These are phyloP conservation scores for Termitomyces sp. DNA, from an alignment of 768 basidiomycete species.

Conservation along the genomic window DNA sequence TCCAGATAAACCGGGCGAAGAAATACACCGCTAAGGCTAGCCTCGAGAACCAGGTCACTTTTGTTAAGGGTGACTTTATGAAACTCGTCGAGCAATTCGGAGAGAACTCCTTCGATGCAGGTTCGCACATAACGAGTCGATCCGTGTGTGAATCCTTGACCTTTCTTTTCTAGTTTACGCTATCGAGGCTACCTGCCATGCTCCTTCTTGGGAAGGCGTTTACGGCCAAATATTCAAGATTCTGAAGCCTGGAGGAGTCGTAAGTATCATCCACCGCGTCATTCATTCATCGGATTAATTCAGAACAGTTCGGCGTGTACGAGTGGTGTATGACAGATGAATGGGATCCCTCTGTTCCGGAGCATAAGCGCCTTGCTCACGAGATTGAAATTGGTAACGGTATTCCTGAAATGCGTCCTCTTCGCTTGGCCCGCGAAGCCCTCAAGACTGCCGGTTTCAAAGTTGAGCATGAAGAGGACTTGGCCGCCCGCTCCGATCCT, in stretches of 20 bases:
- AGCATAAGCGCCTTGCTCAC: slow-evolving; percentile 89
- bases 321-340: slow-evolving; percentile 99
- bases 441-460: slow-evolving; percentile 80
- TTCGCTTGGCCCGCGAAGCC: slow-evolving; percentile 66
- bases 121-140: slow-evolving; percentile 33
- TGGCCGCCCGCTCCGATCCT: slow-evolving; percentile 75
- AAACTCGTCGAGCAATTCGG: slow-evolving; percentile 89
- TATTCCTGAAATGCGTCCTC: slow-evolving; percentile 93
- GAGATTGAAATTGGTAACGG: slow-evolving; percentile 93
- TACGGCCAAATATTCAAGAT: slow-evolving; percentile 92
- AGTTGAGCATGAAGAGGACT: slow-evolving; percentile 88
- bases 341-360: slow-evolving; percentile 82
- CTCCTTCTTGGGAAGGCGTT: slow-evolving; percentile 92
- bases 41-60: slow-evolving; percentile 71
- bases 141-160: neutral
- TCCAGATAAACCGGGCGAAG: slow-evolving; percentile 84
- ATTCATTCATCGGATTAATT: neutral
- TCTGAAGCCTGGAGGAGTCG: slow-evolving; percentile 92
- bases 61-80: slow-evolving; percentile 96
- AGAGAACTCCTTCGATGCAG: slow-evolving; percentile 90
- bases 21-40: slow-evolving; percentile 76
- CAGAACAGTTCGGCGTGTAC: slow-evolving; percentile 85
- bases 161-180: slow-evolving; percentile 66
- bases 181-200: slow-evolving; percentile 97
- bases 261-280: slow-evolving; percentile 33